A percentile compares a stretch with the other conserved stretches of the same genome.
phyloP scores from a whole-genome alignment of 768 basidiomycete genomes.

The Leccinum olivaceopallidum region DNA sequence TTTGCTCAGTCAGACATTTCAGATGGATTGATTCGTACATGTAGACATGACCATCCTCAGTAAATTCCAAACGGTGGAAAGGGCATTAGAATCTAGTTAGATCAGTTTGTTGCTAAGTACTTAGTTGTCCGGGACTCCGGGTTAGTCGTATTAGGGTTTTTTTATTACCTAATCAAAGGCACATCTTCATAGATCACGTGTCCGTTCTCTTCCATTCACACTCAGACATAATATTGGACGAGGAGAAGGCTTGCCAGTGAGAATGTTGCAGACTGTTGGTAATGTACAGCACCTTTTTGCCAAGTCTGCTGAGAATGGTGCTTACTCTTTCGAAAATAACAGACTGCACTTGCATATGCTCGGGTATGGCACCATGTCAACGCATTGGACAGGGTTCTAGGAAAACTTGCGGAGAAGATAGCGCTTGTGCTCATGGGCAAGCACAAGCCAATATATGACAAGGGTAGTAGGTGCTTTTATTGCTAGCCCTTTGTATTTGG shows the following conservation, averaged over 20 bases:
- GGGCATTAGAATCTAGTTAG: not conserved
- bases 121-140: no score
- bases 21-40: not conserved
- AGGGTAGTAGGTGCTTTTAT: conserved; percentile 58
- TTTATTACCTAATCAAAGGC: not conserved
- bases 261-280: conserved; percentile 81
- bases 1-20: not conserved
- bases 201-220: not conserved
- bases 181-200: not conserved
- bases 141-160: no score
- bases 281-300: conserved; percentile 51
- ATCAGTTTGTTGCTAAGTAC: not conserved
- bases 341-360: conserved; percentile 97
- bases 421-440: conserved; percentile 98
- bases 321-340: conserved; percentile 4
- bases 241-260: not conserved
- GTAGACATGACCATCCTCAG: not conserved
- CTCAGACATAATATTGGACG: not conserved
- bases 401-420: conserved; percentile 92
- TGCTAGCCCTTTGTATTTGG: not conserved
- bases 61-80: not conserved
- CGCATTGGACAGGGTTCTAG: conserved; percentile 86
- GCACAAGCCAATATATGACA: conserved; percentile 97
- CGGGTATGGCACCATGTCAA: conserved; percentile 96
- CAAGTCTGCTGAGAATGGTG: not conserved